A percentile compares a stretch with the other conserved stretches of the same genome.
Conservation (phyloP, 2,329 filamentous ascomycete species). For the Phialemonium atrogriseum region DNA sequence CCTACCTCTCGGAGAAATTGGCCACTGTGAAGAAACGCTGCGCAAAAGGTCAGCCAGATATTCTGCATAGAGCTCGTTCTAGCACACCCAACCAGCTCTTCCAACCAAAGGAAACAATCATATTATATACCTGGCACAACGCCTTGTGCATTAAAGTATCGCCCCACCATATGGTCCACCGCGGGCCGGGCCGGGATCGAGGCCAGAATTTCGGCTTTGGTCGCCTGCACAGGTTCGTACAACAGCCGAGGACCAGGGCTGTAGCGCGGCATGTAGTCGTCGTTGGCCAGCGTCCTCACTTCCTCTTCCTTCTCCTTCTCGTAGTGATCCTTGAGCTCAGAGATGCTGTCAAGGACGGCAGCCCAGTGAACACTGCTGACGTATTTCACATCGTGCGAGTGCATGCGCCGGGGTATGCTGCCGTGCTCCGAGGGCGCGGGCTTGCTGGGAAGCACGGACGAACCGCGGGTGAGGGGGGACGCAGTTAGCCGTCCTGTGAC, state of each 20-base stretch:
- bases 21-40: no score
- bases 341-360: constrained; percentile 29
- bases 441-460: no score
- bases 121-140: constrained; percentile 19
- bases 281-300: not conserved
- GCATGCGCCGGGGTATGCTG: no score
- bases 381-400: constrained; percentile 22
- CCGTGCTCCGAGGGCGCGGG: constrained; percentile 18
- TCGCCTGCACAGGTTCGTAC: constrained; percentile 20
- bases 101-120: no score
- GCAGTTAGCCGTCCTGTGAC: no score
- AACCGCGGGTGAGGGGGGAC: no score
- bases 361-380: constrained; percentile 30
- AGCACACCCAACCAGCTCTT: no score
- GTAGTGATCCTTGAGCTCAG: constrained; percentile 28
- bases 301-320: constrained; percentile 17
- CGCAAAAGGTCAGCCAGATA: no score
- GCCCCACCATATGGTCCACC: constrained; percentile 25
- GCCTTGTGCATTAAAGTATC: constrained; percentile 26
- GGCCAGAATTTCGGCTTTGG: constrained; percentile 22
- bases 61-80: no score
- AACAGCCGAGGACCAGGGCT: constrained; percentile 18
- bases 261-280: constrained; percentile 4
- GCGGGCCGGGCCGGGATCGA: constrained; percentile 21
- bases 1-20: no score